Evolutionary conservation across 352 stramenopile genomes (phyloP).

Genomic region (Pythium aphanidermatum): DNA sequence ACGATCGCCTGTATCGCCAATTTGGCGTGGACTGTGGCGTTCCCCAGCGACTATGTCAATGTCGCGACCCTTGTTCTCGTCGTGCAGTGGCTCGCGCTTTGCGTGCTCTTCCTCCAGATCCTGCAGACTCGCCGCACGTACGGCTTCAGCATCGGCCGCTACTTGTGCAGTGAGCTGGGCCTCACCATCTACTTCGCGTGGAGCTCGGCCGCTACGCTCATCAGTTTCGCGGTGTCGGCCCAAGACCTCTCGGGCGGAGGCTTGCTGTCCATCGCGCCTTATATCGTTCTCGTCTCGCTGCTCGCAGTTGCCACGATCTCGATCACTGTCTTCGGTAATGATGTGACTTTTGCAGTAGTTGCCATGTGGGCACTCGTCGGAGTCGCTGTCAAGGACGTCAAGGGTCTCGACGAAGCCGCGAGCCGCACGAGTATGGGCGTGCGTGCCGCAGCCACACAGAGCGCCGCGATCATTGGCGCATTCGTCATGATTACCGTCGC

Average conservation of each 20-base stretch:
- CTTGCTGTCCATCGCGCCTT: slow-evolving; percentile 48
- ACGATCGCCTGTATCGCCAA: slow-evolving; percentile 58
- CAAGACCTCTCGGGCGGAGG: slow-evolving; percentile 34
- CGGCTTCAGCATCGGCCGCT: slow-evolving; percentile 41
- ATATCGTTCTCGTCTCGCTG: slow-evolving; percentile 49
- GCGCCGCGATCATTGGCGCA: slow-evolving; percentile 44
- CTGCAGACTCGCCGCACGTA: slow-evolving; percentile 30
- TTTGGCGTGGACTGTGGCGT: slow-evolving; percentile 65
- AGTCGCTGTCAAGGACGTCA: slow-evolving; percentile 44
- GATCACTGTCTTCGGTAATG: slow-evolving; percentile 44
- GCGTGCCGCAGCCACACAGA: slow-evolving; percentile 49
- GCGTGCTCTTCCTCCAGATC: slow-evolving; percentile 52
- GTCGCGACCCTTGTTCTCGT: slow-evolving; percentile 42
- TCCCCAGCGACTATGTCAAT: slow-evolving; percentile 61
- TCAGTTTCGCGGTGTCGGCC: slow-evolving; percentile 57
- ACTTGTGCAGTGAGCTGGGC: slow-evolving; percentile 50
- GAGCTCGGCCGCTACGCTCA: slow-evolving; percentile 61
- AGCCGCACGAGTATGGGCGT: slow-evolving; percentile 55
- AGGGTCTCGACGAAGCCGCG: slow-evolving; percentile 28
- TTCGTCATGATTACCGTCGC: slow-evolving; percentile 54
- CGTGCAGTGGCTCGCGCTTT: slow-evolving; percentile 57
- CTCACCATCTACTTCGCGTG: slow-evolving; percentile 70
- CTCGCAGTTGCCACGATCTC: slow-evolving; percentile 50
- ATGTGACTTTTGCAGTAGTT: slow-evolving; percentile 55
- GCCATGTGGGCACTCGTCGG: slow-evolving; percentile 59